These are phyloP conservation scores for Neonectria sp. DNA, from an alignment of 2,329 filamentous ascomycete genomes.

Conservation along the genomic window DNA sequence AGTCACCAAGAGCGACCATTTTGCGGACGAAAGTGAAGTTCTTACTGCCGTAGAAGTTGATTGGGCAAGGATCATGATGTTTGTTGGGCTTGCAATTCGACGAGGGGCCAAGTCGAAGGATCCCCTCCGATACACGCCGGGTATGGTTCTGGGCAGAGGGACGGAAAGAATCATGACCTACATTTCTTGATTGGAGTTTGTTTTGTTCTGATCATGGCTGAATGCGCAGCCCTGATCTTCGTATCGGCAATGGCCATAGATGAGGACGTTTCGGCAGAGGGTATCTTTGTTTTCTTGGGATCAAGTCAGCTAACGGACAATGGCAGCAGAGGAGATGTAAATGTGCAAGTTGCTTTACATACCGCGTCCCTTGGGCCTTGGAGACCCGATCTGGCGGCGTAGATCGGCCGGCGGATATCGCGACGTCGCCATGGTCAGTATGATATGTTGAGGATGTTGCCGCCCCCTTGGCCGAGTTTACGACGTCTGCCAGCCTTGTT, in stretches of 20 bases:
- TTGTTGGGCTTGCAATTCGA: slow-evolving; percentile 9
- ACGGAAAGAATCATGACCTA: slow-evolving; percentile 53
- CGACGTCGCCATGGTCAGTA: slow-evolving; percentile 62
- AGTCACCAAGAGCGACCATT: background rate
- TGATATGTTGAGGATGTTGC: slow-evolving; percentile 45
- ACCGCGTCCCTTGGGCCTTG: slow-evolving; percentile 71
- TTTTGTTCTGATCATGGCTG: slow-evolving; percentile 85
- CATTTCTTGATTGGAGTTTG: slow-evolving; percentile 62
- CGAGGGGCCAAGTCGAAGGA: background rate
- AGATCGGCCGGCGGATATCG: slow-evolving; percentile 63
- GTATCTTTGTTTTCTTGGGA: slow-evolving; percentile 85
- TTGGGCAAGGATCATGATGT: slow-evolving; percentile 1
- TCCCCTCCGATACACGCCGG: background rate
- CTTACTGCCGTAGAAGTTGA: background rate
- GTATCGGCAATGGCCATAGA: slow-evolving; percentile 94
- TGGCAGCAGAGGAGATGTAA: slow-evolving; percentile 15
- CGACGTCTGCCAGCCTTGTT: slow-evolving; percentile 55
- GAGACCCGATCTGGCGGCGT: slow-evolving; percentile 69
- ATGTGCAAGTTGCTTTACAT: slow-evolving; percentile 47
- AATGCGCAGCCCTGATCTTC: slow-evolving; percentile 93
- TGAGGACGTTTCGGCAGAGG: slow-evolving; percentile 91
- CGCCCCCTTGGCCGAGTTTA: slow-evolving; percentile 58
- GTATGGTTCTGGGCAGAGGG: background rate
- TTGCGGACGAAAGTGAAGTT: background rate
- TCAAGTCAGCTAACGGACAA: slow-evolving; percentile 30